phyloP scores from a whole-genome alignment of 768 basidiomycete genomes.

The Xerocomus potaroensis region DNA sequence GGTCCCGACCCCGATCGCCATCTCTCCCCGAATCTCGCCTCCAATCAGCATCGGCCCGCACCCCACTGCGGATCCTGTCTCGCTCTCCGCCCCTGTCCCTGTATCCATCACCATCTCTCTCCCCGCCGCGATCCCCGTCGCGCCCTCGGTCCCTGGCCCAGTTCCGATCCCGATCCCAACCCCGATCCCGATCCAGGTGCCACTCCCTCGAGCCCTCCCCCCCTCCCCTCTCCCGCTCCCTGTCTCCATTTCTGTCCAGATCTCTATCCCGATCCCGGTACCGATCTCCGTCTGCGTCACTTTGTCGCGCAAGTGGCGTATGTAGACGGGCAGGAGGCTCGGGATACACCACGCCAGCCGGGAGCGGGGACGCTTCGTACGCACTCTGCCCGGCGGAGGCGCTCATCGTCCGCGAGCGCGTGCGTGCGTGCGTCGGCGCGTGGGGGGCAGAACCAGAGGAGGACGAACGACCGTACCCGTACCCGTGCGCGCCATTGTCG shows the following conservation, averaged over 20 bases:
- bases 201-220: no score
- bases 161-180: not conserved
- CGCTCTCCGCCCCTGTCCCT: not conserved
- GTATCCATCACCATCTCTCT: not conserved
- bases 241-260: not conserved
- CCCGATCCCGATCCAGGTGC: constrained; percentile 2
- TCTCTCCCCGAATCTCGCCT: not conserved
- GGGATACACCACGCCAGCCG: constrained; percentile 25
- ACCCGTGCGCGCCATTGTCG: no score
- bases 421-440: no score
- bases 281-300: not conserved
- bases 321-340: constrained; percentile 22
- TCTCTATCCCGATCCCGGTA: not conserved
- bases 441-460: constrained; percentile 1
- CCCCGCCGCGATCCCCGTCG: not conserved
- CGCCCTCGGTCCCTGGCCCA: not conserved
- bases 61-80: not conserved
- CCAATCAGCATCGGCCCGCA: not conserved
- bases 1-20: not conserved
- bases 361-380: constrained; percentile 27
- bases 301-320: constrained; percentile 21
- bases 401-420: no score
- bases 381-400: no score
- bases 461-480: not conserved
- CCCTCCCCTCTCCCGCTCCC: not conserved